Percentiles rank a stretch among this genome's conserved stretches.
These are phyloP conservation scores for Dimocarpus longan DNA, from an alignment of 345 rosid genomes.

Conservation along the genomic window DNA sequence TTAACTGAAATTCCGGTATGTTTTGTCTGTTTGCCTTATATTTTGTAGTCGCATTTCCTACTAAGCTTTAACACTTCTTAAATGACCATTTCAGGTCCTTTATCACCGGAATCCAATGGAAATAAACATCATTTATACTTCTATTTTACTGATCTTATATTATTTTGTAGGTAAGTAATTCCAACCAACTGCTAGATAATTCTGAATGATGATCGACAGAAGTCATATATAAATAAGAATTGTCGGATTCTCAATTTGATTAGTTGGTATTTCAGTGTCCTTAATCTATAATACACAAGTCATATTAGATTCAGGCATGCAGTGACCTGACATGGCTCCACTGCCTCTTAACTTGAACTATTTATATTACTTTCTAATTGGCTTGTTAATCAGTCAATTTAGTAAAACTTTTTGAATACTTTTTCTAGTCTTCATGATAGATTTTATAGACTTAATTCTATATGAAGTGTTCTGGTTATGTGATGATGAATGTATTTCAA, in stretches of 20 bases:
- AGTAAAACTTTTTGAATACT: neutral
- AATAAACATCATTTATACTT: conserved; percentile 34
- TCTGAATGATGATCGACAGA: conserved; percentile 4
- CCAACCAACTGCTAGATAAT: conserved; percentile 4
- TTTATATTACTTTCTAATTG: neutral
- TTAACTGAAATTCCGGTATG: conserved; percentile 58
- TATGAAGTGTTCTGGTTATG: neutral
- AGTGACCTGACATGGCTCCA: neutral
- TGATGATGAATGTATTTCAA: neutral
- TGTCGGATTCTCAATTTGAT: conserved; percentile 3
- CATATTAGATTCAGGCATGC: neutral
- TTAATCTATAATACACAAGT: neutral
- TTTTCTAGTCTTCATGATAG: neutral
- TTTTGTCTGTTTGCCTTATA: conserved; percentile 8
- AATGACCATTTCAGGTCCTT: conserved; percentile 46
- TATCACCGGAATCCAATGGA: conserved; percentile 44
- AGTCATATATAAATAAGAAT: neutral
- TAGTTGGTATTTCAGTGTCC: neutral
- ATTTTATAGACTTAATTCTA: neutral
- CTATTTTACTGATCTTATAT: conserved; percentile 46
- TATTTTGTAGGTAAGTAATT: conserved; percentile 57
- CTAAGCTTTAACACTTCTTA: neutral
- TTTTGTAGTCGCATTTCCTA: conserved; percentile 11
- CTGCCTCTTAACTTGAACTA: neutral
- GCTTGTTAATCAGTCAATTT: neutral